Conservation (phyloP, 2,329 filamentous ascomycete species). For the Cladosporium sp. region DNA sequence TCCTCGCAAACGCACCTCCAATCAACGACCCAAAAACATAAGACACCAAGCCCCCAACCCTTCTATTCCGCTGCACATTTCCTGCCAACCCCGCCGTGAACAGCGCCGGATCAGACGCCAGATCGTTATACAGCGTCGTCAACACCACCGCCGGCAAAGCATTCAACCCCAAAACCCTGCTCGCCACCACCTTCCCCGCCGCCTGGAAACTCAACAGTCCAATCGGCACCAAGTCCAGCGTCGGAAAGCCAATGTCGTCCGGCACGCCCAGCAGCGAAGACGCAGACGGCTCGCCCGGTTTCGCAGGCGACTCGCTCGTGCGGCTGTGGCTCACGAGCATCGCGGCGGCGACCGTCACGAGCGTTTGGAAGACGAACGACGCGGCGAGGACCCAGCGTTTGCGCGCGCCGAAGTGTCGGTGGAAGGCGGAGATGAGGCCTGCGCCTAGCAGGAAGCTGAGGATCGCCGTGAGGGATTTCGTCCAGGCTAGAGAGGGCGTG, state of each 20-base stretch:
- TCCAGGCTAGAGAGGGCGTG: slow-evolving; percentile 51
- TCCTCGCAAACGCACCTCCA: slow-evolving; percentile 52
- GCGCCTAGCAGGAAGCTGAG: slow-evolving; percentile 66
- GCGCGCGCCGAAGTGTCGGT: slow-evolving; percentile 57
- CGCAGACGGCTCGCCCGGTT: slow-evolving; percentile 5
- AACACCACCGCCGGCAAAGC: slow-evolving; percentile 71
- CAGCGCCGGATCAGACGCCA: slow-evolving; percentile 62
- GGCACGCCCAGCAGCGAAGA: slow-evolving; percentile 18
- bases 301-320: slow-evolving; percentile 12
- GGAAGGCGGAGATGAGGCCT: slow-evolving; percentile 63
- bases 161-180: slow-evolving; percentile 62
- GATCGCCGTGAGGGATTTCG: slow-evolving; percentile 66
- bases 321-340: slow-evolving; percentile 32
- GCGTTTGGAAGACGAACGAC: slow-evolving; percentile 35
- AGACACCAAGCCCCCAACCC: slow-evolving; percentile 44
- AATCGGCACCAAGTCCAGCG: slow-evolving; percentile 58
- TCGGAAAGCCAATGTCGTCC: slow-evolving; percentile 15
- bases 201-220: slow-evolving; percentile 69
- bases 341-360: slow-evolving; percentile 36
- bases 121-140: slow-evolving; percentile 74
- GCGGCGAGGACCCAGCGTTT: slow-evolving; percentile 58
- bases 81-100: slow-evolving; percentile 33
- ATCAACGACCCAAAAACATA: slow-evolving; percentile 49
- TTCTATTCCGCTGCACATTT: slow-evolving; percentile 50
- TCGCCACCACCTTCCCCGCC: slow-evolving; percentile 69